A percentile compares a stretch with the other conserved stretches of the same genome.
Conservation (phyloP, 1,139 yeast genomes). For the Blastobotrys petasosporus region DNA sequence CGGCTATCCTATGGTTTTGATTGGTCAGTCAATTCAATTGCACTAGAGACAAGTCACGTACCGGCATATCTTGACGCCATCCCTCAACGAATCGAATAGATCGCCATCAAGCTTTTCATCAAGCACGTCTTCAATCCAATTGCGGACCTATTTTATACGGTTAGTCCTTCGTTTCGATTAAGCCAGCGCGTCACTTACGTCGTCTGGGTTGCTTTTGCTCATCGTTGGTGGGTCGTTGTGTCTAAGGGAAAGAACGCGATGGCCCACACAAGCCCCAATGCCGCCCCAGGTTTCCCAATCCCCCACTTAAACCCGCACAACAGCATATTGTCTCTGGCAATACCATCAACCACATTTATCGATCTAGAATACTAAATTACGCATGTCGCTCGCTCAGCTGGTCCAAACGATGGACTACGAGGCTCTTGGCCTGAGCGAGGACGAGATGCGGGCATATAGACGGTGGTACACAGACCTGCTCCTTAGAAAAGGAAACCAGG, state of each 20-base stretch:
- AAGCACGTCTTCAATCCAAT: conserved; percentile 28
- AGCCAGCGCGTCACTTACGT: background rate
- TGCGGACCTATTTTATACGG: conserved; percentile 16
- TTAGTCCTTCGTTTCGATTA: background rate
- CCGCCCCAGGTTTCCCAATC: background rate
- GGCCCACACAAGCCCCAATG: background rate
- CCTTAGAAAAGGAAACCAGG: conserved; percentile 34
- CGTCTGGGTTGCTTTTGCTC: background rate
- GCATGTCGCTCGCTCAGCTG: conserved; percentile 5
- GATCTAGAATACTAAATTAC: background rate
- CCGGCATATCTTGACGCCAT: conserved; percentile 60
- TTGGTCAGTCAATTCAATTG: conserved; percentile 1
- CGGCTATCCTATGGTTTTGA: conserved; percentile 30
- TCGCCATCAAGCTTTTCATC: conserved; percentile 24
- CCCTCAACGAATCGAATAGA: conserved; percentile 51
- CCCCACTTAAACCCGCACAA: background rate
- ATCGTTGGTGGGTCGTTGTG: background rate
- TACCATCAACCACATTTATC: background rate
- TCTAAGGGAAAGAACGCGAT: background rate
- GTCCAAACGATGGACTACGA: conserved; percentile 6
- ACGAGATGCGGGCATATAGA: conserved; percentile 37
- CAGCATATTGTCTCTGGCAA: background rate
- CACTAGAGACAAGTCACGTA: conserved; percentile 34
- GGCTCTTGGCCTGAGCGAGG: conserved; percentile 33
- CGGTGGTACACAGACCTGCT: conserved; percentile 41